These are phyloP conservation scores for Aspergillus novofumigatus DNA, from an alignment of 2,329 filamentous ascomycete species.

Conservation along the genomic window DNA sequence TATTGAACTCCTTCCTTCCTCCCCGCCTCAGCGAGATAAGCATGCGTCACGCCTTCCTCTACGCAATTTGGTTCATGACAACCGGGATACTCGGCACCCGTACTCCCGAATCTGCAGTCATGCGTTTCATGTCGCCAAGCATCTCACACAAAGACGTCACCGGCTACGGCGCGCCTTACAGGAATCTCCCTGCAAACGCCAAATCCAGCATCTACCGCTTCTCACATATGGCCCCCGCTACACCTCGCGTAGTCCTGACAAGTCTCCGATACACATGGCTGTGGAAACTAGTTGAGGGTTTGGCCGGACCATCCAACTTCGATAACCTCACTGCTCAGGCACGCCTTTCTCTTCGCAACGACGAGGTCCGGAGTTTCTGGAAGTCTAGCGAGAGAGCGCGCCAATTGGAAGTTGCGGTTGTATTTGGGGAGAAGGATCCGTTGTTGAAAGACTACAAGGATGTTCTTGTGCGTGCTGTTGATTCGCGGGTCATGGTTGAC, in stretches of 20 bases:
- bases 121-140: not conserved
- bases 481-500: not conserved
- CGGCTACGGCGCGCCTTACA: not conserved
- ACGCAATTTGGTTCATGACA: not conserved
- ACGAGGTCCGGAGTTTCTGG: not conserved
- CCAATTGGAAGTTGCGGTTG: not conserved
- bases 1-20: constrained; percentile 15
- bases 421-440: not conserved
- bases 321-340: not conserved
- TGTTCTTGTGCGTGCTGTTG: not conserved
- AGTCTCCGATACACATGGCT: not conserved
- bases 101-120: not conserved
- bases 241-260: not conserved
- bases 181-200: not conserved
- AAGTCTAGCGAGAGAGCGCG: not conserved
- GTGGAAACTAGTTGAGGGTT: not conserved
- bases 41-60: not conserved
- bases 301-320: not conserved
- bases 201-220: not conserved
- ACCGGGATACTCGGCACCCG: not conserved
- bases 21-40: constrained; percentile 6
- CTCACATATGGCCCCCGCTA: not conserved
- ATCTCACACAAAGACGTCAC: not conserved
- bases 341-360: not conserved
- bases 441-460: not conserved